These are phyloP conservation scores for Curvularia eragrostidis DNA, from an alignment of 2,329 filamentous ascomycete species.

Conservation along the genomic window DNA sequence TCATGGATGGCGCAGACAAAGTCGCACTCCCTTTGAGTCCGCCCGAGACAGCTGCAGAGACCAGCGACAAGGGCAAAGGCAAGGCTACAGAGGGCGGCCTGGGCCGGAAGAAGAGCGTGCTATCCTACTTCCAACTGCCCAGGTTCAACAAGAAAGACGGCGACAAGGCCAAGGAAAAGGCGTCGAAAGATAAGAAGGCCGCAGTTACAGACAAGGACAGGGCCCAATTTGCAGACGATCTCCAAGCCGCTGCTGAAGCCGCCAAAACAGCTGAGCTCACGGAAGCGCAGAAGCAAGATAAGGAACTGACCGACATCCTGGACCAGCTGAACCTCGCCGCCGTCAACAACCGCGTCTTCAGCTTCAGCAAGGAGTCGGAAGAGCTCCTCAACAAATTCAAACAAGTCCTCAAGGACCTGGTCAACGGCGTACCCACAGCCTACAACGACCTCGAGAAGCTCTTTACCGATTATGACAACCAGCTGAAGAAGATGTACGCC, in stretches of 20 bases:
- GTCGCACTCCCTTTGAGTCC: conserved; percentile 60
- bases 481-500: conserved; percentile 68
- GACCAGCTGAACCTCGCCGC: conserved; percentile 84
- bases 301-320: conserved; percentile 79
- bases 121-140: conserved; percentile 44
- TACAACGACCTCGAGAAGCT: conserved; percentile 84
- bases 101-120: conserved; percentile 50
- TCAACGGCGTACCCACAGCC: conserved; percentile 91
- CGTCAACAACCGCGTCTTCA: conserved; percentile 84
- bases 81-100: conserved; percentile 39
- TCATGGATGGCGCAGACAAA: conserved; percentile 56
- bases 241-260: conserved; percentile 43
- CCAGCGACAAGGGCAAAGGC: conserved; percentile 33
- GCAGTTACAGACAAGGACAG: conserved; percentile 48
- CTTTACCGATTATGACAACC: conserved; percentile 67
- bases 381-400: conserved; percentile 85
- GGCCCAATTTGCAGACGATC: conserved; percentile 43
- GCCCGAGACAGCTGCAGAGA: conserved; percentile 40
- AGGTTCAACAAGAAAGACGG: conserved; percentile 45
- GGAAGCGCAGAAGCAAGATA: conserved; percentile 63
- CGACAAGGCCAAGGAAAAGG: conserved; percentile 42
- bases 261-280: conserved; percentile 44
- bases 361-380: conserved; percentile 81
- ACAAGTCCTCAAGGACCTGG: conserved; percentile 86
- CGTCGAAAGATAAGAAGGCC: conserved; percentile 35